Evolutionary conservation across 345 rosid genomes (phyloP).

Genomic region (Rhizophora apiculata): DNA sequence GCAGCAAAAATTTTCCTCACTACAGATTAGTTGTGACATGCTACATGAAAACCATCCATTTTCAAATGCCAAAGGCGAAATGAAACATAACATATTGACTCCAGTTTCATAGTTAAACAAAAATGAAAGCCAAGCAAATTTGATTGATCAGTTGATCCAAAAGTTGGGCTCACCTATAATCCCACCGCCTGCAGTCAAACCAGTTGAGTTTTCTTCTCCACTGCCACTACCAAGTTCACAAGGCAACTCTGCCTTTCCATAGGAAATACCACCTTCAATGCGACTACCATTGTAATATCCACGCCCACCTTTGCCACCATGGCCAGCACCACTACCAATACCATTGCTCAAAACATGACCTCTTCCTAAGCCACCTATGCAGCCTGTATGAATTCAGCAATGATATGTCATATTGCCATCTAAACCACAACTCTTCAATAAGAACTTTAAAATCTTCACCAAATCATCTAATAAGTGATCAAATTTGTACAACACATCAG

Average conservation of each 20-base stretch:
- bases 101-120: background rate
- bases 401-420: slow-evolving; percentile 2
- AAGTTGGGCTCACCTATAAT: slow-evolving; percentile 58
- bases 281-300: slow-evolving; percentile 66
- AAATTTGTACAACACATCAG: background rate
- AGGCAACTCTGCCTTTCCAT: slow-evolving; percentile 82
- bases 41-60: slow-evolving; percentile 1
- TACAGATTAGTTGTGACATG: background rate
- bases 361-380: slow-evolving; percentile 86
- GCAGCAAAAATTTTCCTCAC: background rate
- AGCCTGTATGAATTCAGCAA: slow-evolving; percentile 56
- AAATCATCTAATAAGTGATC: background rate
- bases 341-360: slow-evolving; percentile 69
- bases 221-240: slow-evolving; percentile 99
- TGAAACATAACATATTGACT: background rate
- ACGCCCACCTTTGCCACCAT: slow-evolving; percentile 92
- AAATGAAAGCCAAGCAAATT: background rate
- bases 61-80: background rate
- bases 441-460: background rate
- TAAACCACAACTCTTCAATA: slow-evolving; percentile 16
- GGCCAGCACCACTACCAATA: slow-evolving; percentile 92
- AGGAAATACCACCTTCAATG: slow-evolving; percentile 72
- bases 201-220: slow-evolving; percentile 60
- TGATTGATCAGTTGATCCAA: background rate
- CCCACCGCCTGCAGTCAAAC: slow-evolving; percentile 90